Evolutionary conservation across 805 yeast species (phyloP).

Genomic region (Cyberlindnera misumaiensis): DNA sequence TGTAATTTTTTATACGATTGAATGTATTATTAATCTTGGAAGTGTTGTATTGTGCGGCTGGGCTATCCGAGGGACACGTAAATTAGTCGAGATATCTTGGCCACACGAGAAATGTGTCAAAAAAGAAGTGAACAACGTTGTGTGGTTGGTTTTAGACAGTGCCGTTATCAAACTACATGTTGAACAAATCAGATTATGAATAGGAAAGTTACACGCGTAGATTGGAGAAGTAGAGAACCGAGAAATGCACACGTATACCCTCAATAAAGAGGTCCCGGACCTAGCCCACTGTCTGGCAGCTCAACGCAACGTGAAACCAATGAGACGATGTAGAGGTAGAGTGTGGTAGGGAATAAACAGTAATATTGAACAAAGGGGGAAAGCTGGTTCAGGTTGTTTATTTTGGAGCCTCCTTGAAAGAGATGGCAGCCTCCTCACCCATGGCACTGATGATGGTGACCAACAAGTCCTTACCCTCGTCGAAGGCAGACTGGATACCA

Average conservation of each 20-base stretch:
- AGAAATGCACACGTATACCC: background rate
- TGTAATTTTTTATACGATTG: background rate
- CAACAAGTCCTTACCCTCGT: constrained; percentile 95
- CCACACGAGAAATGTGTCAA: no score
- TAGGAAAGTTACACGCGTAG: background rate
- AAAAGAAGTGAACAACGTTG: no score
- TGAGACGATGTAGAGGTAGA: no score
- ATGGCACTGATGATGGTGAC: constrained; percentile 96
- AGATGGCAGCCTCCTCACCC: constrained; percentile 99
- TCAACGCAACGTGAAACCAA: no score
- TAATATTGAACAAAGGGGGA: background rate
- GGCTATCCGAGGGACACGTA: no score
- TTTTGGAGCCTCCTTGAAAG: constrained; percentile 98
- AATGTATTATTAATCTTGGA: background rate
- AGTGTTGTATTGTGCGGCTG: no score
- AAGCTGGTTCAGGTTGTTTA: constrained; percentile 3
- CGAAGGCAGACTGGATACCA: constrained; percentile 84
- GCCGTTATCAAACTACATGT: background rate
- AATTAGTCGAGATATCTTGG: no score
- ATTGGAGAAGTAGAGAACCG: background rate
- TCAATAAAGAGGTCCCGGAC: background rate
- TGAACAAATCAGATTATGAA: background rate
- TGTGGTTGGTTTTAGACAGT: no score
- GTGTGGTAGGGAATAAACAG: no score
- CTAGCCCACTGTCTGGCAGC: background rate